Evolutionary conservation across 2,329 filamentous ascomycete species (phyloP), one percentile per base, ranked within the genome.

Genomic region (Chaetomium olivaceum): DNA sequence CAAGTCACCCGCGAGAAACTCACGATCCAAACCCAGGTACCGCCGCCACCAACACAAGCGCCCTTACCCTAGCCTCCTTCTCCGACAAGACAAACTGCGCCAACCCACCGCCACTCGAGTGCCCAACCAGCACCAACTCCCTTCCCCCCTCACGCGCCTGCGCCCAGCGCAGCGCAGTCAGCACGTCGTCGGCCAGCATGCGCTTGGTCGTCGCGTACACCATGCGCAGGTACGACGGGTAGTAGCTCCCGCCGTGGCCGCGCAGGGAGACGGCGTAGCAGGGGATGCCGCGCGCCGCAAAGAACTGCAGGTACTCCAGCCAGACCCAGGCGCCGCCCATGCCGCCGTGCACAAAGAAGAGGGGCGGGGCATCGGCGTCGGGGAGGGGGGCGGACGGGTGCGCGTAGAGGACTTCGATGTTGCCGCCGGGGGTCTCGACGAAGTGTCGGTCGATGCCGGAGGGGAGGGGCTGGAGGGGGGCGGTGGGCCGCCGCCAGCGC

Each of bases 321-420:
- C 83, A 86, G 23, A 85, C 78, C 72, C 79, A 80, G 8, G 84
- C 85, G 62, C 77, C 77, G 50, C 83, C 84, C 77, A 85, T 84
- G 58, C 83, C 83, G 48, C 83, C 84, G 68, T 86, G 83, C 39
- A 80, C 76, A 73, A 86, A 85, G 75, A 85, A 79, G 14, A 85
- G 72, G 1, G 81, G 79, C 11, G 77, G 72, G 16, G 73, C 31
- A 48, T 60, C 71, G 14, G 43, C 31, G 16, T 60, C 25, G 59
- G 39, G 39, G 33, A 19, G 31, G 14, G 31, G 36, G 46, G 33
- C 14, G 56, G 7, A 64, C 19, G 80, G 77, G 16, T 73, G 69
- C n/a, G 79, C 79, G 64, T 76, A 77, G 31, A 86, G 78, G 3
- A 86, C 71, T 70, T 86, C 83, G n/a, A 86, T 74, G 2, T 76